Evolutionary conservation across 768 basidiomycete genomes (phyloP).

Genomic region (Pulveroboletus sp.): DNA sequence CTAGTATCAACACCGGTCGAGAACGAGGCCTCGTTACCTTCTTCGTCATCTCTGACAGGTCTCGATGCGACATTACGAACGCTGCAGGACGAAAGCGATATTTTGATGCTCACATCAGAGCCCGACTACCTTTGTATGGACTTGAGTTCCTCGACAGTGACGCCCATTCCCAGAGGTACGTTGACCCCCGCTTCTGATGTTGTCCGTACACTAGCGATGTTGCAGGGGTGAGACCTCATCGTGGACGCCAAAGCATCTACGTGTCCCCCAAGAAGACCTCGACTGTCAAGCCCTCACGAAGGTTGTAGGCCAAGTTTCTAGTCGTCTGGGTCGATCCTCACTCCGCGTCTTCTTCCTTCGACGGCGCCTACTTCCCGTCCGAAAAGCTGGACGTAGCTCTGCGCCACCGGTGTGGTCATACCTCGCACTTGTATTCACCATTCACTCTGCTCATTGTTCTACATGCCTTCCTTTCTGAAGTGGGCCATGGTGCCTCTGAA

Average conservation of each 20-base stretch:
- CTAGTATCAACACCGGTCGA: background rate
- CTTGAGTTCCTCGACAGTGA: background rate
- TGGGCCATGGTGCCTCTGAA: background rate
- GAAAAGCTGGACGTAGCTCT: background rate
- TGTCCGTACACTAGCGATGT: background rate
- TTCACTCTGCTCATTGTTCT: background rate
- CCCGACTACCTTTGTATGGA: slow-evolving; percentile 2
- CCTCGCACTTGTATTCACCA: background rate
- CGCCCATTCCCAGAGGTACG: slow-evolving; percentile 4
- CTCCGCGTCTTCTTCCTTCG: background rate
- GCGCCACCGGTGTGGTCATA: background rate
- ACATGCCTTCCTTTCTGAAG: background rate
- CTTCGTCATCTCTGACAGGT: slow-evolving; percentile 4
- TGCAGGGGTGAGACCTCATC: slow-evolving; percentile 1
- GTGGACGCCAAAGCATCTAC: slow-evolving; percentile 7
- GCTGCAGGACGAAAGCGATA: background rate
- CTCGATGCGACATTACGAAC: background rate
- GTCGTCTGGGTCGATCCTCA: background rate
- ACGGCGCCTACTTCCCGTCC: background rate
- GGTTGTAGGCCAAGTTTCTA: slow-evolving; percentile 9
- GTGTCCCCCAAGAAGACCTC: background rate
- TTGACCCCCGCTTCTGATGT: background rate
- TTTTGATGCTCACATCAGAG: background rate
- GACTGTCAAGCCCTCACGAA: slow-evolving; percentile 14
- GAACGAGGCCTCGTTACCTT: background rate